phyloP scores from a whole-genome alignment of 2,329 filamentous ascomycete genomes.

The Calycina herbarum region DNA sequence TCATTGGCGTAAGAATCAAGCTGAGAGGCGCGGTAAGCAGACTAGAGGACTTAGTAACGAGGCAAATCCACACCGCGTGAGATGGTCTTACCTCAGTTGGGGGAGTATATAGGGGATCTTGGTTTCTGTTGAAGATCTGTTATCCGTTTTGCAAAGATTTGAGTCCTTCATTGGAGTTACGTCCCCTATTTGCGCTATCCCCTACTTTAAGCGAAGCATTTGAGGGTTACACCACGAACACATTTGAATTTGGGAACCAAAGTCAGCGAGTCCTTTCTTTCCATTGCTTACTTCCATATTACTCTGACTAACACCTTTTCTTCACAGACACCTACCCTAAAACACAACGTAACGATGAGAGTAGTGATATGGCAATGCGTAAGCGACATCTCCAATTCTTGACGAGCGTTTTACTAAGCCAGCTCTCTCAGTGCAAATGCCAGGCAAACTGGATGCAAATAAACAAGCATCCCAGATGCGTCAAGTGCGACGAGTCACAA shows the following conservation, averaged over 20 bases:
- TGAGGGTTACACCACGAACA: background rate
- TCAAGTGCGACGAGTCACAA: background rate
- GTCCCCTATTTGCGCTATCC: background rate
- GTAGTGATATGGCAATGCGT: slow-evolving; percentile 1
- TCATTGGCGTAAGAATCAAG: slow-evolving; percentile 1
- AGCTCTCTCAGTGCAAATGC: background rate
- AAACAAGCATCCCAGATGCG: background rate
- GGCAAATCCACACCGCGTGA: background rate
- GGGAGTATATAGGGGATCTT: background rate
- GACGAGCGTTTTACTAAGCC: background rate
- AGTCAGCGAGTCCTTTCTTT: background rate
- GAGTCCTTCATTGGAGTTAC: background rate
- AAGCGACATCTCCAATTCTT: background rate
- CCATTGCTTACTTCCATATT: background rate
- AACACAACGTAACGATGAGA: background rate
- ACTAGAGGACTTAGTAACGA: background rate
- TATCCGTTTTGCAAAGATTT: background rate
- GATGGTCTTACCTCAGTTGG: background rate
- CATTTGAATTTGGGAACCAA: background rate
- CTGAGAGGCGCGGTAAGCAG: slow-evolving; percentile 3
- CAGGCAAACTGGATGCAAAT: slow-evolving; percentile 1
- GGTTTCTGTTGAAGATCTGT: background rate
- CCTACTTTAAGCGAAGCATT: slow-evolving; percentile 3
- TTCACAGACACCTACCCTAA: background rate
- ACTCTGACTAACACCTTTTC: background rate